Evolutionary conservation across 2,329 filamentous ascomycete species (phyloP), one percentile per base, ranked within the genome.

Genomic region (Simplicillium sp.): DNA sequence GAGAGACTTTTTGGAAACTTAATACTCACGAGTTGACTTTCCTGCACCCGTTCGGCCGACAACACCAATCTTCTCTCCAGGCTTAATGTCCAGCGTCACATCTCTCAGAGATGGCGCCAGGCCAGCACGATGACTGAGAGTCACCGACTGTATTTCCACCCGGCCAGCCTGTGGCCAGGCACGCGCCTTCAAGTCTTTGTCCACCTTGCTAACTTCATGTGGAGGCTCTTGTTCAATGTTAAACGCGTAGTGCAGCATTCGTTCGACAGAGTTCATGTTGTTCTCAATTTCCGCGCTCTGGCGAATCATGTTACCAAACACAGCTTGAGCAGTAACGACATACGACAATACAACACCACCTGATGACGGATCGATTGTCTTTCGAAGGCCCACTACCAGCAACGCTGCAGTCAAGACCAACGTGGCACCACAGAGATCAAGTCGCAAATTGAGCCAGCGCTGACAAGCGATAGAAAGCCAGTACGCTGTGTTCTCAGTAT

Each of bases 181-280:
- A 28, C 28, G 31, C 2, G 37, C 32, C 28, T 34, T 29, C 3
- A 46, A 38, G 33, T 29, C n/a, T 28, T 39, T 43, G 36, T 43
- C 41, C 12, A 34, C 68, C 2, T 71, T 55, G 1, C 15, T 31
- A 20, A 73, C 61, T 54, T 84, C 79, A 2, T 71, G 62, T 1
- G 80, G 69, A 15, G 88, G 87, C 64, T 95, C 88, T 58, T 94
- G 87, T 51, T 94, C 87, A 1, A 94, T 82, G 37, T 94, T 85
- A 34, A 94, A 75, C 40, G 76, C 78, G 53, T 95, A 95, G 55
- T 95, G 87, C 61, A 92, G 88, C 54, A 96, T 80, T 52, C 89
- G 82, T 64, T 95, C 88, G 3, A 95, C 87, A 1, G 87, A 88
- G 60, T 95, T 95, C 88, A 95, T 94, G 59, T 94, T 94, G 59